Conservation (phyloP, 257 asterid species). For the Nicotiana paniculata region DNA sequence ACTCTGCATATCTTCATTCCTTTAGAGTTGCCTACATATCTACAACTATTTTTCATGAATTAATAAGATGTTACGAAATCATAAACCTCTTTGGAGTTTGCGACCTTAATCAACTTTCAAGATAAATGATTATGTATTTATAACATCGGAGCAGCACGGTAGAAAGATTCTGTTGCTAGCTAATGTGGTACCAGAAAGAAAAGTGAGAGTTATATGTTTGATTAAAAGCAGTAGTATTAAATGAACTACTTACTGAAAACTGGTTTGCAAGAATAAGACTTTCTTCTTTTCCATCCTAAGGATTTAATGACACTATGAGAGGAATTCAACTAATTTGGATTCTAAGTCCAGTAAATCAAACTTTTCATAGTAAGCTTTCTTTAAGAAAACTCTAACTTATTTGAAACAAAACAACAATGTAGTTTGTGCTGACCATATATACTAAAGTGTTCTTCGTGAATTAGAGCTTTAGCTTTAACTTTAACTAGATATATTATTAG, state of each 20-base stretch:
- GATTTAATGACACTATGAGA: too few species aligned
- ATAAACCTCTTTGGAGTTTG: neutral
- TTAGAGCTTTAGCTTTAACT: too few species aligned
- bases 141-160: neutral
- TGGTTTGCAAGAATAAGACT: conserved; percentile 57
- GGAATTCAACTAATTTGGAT: too few species aligned
- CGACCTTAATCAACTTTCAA: neutral
- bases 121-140: neutral
- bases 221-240: neutral
- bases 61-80: neutral
- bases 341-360: too few species aligned
- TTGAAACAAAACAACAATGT: too few species aligned
- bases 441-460: too few species aligned
- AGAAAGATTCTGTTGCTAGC: neutral
- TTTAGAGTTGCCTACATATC: neutral
- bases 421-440: too few species aligned
- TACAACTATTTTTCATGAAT: neutral
- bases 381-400: too few species aligned
- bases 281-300: too few species aligned
- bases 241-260: conserved; percentile 69
- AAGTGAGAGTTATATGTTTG: neutral
- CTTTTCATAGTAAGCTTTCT: too few species aligned
- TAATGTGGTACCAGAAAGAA: neutral
- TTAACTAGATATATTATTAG: too few species aligned
- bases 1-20: neutral